Conservation (phyloP, 352 stramenopile genomes). For the Phytopythium aichiense region DNA sequence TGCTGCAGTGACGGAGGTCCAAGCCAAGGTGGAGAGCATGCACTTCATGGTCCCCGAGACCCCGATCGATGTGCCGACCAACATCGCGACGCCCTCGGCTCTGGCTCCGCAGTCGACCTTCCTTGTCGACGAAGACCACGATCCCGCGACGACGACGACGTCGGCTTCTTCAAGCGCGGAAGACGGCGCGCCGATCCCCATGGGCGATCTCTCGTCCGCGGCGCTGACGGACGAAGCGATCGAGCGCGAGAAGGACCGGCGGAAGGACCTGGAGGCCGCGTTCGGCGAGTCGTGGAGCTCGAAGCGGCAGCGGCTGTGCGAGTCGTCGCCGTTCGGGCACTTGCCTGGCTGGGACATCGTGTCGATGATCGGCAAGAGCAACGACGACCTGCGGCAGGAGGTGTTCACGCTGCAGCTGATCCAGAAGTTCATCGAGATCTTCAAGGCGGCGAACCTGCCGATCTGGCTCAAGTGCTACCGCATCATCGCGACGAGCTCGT, state of each 20-base stretch:
- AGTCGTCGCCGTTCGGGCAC: conserved; percentile 84
- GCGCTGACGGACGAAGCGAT: conserved; percentile 68
- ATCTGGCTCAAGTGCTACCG: conserved; percentile 96
- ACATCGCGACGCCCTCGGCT: conserved; percentile 51
- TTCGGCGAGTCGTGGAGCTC: conserved; percentile 96
- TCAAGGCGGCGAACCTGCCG: conserved; percentile 91
- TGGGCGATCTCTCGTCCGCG: conserved; percentile 17
- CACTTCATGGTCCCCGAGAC: conserved; percentile 47
- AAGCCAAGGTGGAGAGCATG: conserved; percentile 3
- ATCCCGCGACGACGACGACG: conserved; percentile 1
- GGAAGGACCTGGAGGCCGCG: conserved; percentile 73
- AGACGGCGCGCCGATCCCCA: neutral
- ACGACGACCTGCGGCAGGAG: conserved; percentile 98
- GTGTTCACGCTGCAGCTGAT: conserved; percentile 99
- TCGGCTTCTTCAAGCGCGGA: conserved; percentile 1
- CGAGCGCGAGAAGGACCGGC: conserved; percentile 77
- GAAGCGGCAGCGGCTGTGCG: conserved; percentile 89
- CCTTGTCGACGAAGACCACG: conserved; percentile 10
- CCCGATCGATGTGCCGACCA: conserved; percentile 50
- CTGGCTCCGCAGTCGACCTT: conserved; percentile 22
- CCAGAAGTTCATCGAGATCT: conserved; percentile 96
- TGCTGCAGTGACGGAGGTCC: neutral
- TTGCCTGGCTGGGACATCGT: conserved; percentile 92
- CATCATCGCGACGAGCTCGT: conserved; percentile 95
- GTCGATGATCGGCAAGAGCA: conserved; percentile 98